These are phyloP conservation scores for Boletus patriciae DNA, from an alignment of 768 basidiomycete species.

Conservation along the genomic window DNA sequence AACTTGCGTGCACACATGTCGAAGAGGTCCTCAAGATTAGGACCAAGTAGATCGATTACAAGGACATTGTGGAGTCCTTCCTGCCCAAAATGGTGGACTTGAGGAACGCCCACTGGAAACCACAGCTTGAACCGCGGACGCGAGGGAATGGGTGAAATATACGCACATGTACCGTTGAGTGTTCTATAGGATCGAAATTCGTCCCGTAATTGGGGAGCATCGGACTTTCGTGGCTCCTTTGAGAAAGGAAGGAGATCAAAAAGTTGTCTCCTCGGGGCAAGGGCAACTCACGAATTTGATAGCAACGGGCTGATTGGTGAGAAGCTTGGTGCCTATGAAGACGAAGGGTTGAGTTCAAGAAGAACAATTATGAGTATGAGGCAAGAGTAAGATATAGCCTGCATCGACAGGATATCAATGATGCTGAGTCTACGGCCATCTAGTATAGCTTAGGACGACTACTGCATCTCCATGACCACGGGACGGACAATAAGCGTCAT, in stretches of 20 bases:
- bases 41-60: conserved; percentile 94
- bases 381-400: background rate
- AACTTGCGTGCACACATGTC: conserved; percentile 99
- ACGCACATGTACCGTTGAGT: conserved; percentile 83
- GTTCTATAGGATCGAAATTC: conserved; percentile 98
- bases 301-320: conserved; percentile 85
- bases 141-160: background rate
- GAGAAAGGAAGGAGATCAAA: conserved; percentile 19
- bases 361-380: conserved; percentile 1
- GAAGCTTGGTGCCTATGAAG: conserved; percentile 73
- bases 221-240: conserved; percentile 95
- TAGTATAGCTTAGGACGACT: conserved; percentile 6
- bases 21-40: conserved; percentile 95
- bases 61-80: conserved; percentile 97
- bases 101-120: conserved; percentile 84
- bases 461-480: conserved; percentile 4
- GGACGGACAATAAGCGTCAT: conserved; percentile 5
- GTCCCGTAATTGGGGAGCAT: conserved; percentile 95
- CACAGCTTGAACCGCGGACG: conserved; percentile 14
- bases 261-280: conserved; percentile 8
- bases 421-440: conserved; percentile 2
- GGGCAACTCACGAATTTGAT: conserved; percentile 86
- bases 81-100: conserved; percentile 98
- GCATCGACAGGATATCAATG: conserved; percentile 9
- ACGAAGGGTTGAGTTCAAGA: conserved; percentile 14